Percentiles rank a stretch among this genome's conserved stretches.
phyloP scores from a whole-genome alignment of 2,329 filamentous ascomycete species.

The Fusarium nanum region DNA sequence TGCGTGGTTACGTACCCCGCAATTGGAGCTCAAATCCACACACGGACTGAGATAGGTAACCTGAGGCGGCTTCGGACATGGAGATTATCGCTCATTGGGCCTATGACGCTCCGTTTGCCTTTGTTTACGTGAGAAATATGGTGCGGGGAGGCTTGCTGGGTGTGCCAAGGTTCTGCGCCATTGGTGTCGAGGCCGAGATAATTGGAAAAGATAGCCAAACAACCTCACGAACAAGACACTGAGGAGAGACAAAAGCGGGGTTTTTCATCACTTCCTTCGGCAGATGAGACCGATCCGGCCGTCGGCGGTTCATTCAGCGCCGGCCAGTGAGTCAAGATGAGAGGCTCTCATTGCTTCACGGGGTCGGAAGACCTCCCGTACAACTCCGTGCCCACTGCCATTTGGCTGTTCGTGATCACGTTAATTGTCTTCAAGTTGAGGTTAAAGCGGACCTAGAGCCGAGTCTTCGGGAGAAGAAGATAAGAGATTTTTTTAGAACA shows the following conservation, averaged over 20 bases:
- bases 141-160: constrained; percentile 30
- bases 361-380: constrained; percentile 33
- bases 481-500: constrained; percentile 13
- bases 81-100: constrained; percentile 33
- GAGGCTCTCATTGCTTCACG: constrained; percentile 14
- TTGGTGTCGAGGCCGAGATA: constrained; percentile 38
- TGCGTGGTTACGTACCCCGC: constrained; percentile 42
- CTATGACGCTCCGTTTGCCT: constrained; percentile 6
- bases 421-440: constrained; percentile 1
- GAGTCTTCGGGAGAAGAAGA: constrained; percentile 14
- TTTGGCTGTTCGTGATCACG: constrained; percentile 17
- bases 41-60: constrained; percentile 42
- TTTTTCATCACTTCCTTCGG: constrained; percentile 27
- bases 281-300: constrained; percentile 38
- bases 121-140: constrained; percentile 26
- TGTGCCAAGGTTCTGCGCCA: constrained; percentile 40
- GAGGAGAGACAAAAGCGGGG: constrained; percentile 24
- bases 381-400: constrained; percentile 35
- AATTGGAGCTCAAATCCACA: constrained; percentile 45
- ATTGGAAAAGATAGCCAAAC: constrained; percentile 27
- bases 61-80: constrained; percentile 30
- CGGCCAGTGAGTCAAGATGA: constrained; percentile 34
- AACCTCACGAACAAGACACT: constrained; percentile 21
- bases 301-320: constrained; percentile 23
- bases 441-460: constrained; percentile 20